A percentile compares a stretch with the other conserved stretches of the same genome.
These are phyloP conservation scores for Pseudoscleropodium purum DNA, from an alignment of 225 moss, liverwort and hornwort genomes.

Conservation along the genomic window DNA sequence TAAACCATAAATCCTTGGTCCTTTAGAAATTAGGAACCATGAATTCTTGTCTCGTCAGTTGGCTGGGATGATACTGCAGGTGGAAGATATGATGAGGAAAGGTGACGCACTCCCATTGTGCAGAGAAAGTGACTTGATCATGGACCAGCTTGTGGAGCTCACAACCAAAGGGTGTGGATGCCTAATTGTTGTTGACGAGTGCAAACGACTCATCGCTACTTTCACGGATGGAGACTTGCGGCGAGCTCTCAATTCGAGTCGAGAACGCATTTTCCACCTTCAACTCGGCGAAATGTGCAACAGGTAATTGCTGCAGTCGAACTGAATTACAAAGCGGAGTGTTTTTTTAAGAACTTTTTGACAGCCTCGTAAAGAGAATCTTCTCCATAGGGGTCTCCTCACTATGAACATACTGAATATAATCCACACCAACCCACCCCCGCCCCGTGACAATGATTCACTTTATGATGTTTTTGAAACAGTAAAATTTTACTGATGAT, in stretches of 20 bases:
- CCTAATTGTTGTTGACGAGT: slow-evolving; percentile 56
- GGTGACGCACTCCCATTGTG: slow-evolving; percentile 62
- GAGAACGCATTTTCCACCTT: slow-evolving; percentile 62
- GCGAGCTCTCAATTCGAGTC: slow-evolving; percentile 46
- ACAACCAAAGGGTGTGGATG: slow-evolving; percentile 77
- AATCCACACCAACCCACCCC: neutral
- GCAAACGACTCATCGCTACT: slow-evolving; percentile 56
- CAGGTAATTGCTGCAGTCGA: slow-evolving; percentile 17
- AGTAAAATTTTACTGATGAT: neutral
- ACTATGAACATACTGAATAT: neutral
- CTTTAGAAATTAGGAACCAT: neutral
- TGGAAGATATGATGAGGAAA: slow-evolving; percentile 76
- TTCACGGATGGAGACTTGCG: slow-evolving; percentile 80
- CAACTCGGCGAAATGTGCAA: slow-evolving; percentile 71
- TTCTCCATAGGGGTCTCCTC: neutral
- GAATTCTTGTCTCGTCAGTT: neutral
- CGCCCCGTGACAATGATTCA: neutral
- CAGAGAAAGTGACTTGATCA: slow-evolving; percentile 58
- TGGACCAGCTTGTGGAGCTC: slow-evolving; percentile 74
- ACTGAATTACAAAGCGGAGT: neutral
- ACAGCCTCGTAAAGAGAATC: neutral
- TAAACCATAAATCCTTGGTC: neutral
- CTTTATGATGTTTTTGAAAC: neutral
- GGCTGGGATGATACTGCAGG: slow-evolving; percentile 18
- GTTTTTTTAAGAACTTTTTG: neutral